Evolutionary conservation across 2,329 filamentous ascomycete species (phyloP), one percentile per base, ranked within the genome.

Genomic region (Leptographium wingfieldii): DNA sequence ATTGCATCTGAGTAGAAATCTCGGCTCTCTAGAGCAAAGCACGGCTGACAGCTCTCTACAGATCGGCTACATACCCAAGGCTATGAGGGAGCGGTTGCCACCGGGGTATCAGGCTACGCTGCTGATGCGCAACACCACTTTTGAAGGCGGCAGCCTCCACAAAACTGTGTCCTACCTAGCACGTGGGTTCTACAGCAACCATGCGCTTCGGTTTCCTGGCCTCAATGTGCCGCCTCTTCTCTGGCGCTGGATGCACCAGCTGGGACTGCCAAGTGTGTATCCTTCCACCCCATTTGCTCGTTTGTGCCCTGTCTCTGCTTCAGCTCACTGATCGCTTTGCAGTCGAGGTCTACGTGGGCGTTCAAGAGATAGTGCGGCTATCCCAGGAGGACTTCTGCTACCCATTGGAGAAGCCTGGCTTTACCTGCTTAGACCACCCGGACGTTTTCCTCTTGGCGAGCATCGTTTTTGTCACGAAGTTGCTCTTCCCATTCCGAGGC

Each of bases 401-500:
- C 63, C 78, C 80, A 1, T 74, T 77, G 7, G 72, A 74, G 4
- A 74, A 71, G 35, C 68, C 70, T 58, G 72, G 73, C 62, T 72
- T 76, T 61, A 72, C 77, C 31, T 72, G 80, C 10, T 72, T 85
- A 19, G 76, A 83, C 57, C 80, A 87, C 63, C 90, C 94, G 0
- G 94, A 97, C 67, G 76, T 88, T 6, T 81, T 88, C 52, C 73
- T 96, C 1, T 76, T 90, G 59, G 78, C 85, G 4, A 74, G 90
- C 3, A 71, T 96, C 3, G 75, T 96, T 2, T 78, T 95, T 16
- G 83, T 87, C 4, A 84, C 87, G 3, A 96, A 96, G 67, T 71
- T 96, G 2, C 76, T 87, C 25, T 91, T 90, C 66, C 90, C 92
- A 0, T 83, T 96, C 53, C 83, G 90, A 66, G 71, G 68, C 46